A percentile compares a stretch with the other conserved stretches of the same genome.
These are phyloP conservation scores for Triglochin maritima DNA, from an alignment of 106 monocot species.

Conservation along the genomic window DNA sequence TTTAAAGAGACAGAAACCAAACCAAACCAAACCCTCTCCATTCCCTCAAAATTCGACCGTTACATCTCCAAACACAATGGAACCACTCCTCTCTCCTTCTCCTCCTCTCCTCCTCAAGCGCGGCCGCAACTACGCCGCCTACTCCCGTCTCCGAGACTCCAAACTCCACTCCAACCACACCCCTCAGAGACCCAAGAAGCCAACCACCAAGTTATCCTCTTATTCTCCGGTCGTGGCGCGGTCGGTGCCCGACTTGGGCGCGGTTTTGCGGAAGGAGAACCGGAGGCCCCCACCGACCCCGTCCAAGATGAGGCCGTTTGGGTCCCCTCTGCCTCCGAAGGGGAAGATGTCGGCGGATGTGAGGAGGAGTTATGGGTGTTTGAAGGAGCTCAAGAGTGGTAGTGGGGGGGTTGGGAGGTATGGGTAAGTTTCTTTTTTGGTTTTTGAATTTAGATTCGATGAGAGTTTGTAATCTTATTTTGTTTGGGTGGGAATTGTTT, in stretches of 20 bases:
- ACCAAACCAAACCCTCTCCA: no score
- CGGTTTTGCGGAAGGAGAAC: constrained; percentile 1
- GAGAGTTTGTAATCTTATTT: no score
- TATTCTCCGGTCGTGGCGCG: neutral
- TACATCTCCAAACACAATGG: no score
- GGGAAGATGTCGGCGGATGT: neutral
- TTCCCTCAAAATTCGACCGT: no score
- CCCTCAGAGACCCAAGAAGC: neutral
- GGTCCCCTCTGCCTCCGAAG: constrained; percentile 11
- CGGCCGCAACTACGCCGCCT: constrained; percentile 13
- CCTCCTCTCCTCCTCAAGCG: constrained; percentile 4
- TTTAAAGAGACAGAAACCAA: no score
- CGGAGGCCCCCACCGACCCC: neutral
- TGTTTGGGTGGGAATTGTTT: no score
- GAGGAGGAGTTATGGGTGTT: constrained; percentile 13
- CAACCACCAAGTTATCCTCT: neutral
- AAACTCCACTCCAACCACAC: neutral
- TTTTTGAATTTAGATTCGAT: no score
- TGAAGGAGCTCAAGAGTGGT: constrained; percentile 13
- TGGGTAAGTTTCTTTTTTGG: neutral
- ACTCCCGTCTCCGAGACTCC: constrained; percentile 13
- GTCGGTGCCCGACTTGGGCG: neutral
- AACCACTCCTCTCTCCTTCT: neutral
- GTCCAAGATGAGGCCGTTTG: neutral
- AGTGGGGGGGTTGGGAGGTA: neutral